Percentiles rank a stretch among this genome's conserved stretches.
Conservation (phyloP, 2,329 filamentous ascomycete species). For the Lasiodiplodia sp. region DNA sequence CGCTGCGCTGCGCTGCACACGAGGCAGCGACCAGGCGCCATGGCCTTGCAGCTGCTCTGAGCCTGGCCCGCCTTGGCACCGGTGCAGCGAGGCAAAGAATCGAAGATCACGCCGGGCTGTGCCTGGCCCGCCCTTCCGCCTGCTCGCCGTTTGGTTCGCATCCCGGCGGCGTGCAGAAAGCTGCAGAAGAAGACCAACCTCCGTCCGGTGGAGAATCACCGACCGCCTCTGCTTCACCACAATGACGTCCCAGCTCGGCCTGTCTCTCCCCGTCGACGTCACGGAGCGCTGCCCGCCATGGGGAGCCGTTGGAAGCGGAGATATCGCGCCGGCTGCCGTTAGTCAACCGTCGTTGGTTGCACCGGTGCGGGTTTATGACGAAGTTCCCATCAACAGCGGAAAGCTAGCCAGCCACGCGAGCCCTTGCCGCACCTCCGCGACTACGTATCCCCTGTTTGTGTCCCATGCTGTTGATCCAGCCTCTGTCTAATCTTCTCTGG, state of each 20-base stretch:
- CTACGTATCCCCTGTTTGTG: not conserved
- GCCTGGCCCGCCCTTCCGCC: conserved; percentile 10
- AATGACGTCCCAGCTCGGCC: not conserved
- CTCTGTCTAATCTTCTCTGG: not conserved
- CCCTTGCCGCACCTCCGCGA: not conserved
- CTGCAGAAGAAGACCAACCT: not conserved
- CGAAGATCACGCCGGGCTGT: not conserved
- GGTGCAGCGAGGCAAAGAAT: not conserved
- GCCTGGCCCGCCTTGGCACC: conserved; percentile 1
- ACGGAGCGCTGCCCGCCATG: conserved; percentile 12
- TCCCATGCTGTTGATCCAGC: not conserved
- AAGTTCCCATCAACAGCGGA: not conserved
- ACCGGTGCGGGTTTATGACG: not conserved
- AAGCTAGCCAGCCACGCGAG: not conserved
- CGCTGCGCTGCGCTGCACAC: not conserved
- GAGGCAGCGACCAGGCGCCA: not conserved
- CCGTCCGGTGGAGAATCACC: not conserved
- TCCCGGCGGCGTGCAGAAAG: not conserved
- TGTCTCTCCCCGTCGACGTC: not conserved
- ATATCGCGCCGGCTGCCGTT: not conserved
- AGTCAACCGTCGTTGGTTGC: not conserved
- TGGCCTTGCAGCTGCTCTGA: not conserved
- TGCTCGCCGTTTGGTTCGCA: not conserved
- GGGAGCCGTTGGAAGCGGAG: conserved; percentile 7
- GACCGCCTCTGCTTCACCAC: not conserved